Percentiles rank a stretch among this genome's conserved stretches.
These are phyloP conservation scores for Elasticomyces elasticus DNA, from an alignment of 495 filamentous ascomycete species.

Conservation along the genomic window DNA sequence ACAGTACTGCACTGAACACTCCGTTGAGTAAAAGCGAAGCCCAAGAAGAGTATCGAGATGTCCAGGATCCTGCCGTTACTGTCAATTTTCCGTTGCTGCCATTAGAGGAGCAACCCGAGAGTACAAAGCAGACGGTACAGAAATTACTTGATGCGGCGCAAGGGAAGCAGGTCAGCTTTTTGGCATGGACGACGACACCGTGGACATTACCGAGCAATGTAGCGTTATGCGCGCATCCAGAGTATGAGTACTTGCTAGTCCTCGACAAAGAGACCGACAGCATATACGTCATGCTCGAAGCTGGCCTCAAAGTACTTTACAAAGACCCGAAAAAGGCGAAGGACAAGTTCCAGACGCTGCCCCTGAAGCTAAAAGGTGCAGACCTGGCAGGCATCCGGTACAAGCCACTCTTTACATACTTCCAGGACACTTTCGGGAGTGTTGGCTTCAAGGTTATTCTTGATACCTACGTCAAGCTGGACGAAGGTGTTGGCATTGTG, in stretches of 20 bases:
- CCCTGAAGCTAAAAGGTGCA: conserved; percentile 72
- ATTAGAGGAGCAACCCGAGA: conserved; percentile 55
- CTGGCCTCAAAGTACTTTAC: conserved; percentile 74
- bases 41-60: conserved; percentile 89
- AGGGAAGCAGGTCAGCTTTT: conserved; percentile 34
- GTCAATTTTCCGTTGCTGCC: conserved; percentile 75
- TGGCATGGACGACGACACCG: conserved; percentile 93
- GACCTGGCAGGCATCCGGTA: conserved; percentile 91
- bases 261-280: conserved; percentile 69
- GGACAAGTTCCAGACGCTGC: conserved; percentile 52
- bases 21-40: conserved; percentile 90
- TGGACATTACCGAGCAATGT: conserved; percentile 89
- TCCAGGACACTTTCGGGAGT: conserved; percentile 88
- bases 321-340: conserved; percentile 98
- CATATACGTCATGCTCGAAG: conserved; percentile 81
- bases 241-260: conserved; percentile 92
- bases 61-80: conserved; percentile 85
- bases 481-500: conserved; percentile 90
- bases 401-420: conserved; percentile 84
- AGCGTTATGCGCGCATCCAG: conserved; percentile 70
- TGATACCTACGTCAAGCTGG: conserved; percentile 80
- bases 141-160: conserved; percentile 3
- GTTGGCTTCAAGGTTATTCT: conserved; percentile 75
- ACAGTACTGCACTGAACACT: conserved; percentile 82
- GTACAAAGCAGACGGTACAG: conserved; percentile 7